A percentile compares a stretch with the other conserved stretches of the same genome.
phyloP scores from a whole-genome alignment of 139 green algal genomes.

The Chlorella sp. region DNA sequence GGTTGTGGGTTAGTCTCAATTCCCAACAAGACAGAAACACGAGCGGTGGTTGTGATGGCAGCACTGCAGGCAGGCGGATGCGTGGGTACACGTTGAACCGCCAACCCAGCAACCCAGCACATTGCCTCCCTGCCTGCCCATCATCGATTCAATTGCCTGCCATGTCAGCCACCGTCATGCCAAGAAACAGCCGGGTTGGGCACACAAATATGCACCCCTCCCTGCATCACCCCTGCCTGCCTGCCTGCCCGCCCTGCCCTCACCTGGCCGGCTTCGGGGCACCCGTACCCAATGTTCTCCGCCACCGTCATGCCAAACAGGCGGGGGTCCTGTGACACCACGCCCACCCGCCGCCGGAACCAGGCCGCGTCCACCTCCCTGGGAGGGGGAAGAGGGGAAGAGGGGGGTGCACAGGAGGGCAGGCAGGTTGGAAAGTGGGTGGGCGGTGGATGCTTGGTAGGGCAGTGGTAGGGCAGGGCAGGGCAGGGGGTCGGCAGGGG shows the following conservation, averaged over 20 bases:
- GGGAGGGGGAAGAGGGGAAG: neutral
- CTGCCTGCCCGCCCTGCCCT: neutral
- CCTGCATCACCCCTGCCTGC: neutral
- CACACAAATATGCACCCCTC: too few species aligned
- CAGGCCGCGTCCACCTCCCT: constrained; percentile 66
- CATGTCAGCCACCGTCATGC: too few species aligned
- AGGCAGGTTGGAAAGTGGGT: neutral
- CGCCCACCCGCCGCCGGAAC: constrained; percentile 72
- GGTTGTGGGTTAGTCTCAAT: too few species aligned
- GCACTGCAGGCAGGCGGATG: too few species aligned
- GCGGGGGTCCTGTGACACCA: constrained; percentile 76
- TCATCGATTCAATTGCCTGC: too few species aligned
- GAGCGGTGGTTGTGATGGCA: too few species aligned
- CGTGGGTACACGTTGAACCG: too few species aligned
- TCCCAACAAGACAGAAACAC: too few species aligned
- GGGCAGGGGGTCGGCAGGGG: neutral
- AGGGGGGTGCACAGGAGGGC: neutral
- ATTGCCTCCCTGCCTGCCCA: too few species aligned
- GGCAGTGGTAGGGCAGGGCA: too few species aligned
- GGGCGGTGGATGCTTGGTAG: neutral
- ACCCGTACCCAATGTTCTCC: constrained; percentile 82
- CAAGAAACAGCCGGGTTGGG: too few species aligned
- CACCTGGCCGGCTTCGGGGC: constrained; percentile 40
- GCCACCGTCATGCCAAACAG: constrained; percentile 74
- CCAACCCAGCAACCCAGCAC: too few species aligned